Conservation (phyloP, 2,329 filamentous ascomycete genomes). For the Penicillium sp. region DNA sequence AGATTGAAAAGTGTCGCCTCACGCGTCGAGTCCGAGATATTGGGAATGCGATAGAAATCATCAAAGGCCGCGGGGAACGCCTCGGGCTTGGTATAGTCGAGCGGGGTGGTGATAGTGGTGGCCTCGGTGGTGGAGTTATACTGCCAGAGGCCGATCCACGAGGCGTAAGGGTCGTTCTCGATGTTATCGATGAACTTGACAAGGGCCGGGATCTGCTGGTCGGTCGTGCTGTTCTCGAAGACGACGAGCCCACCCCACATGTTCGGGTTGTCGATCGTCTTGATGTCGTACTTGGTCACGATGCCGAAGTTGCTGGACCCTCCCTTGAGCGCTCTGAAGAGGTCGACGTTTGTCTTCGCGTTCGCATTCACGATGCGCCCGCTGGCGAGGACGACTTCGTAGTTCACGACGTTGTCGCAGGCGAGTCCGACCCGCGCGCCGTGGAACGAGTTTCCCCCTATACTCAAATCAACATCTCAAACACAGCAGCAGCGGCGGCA, state of each 20-base stretch:
- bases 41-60: slow-evolving; percentile 13
- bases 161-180: slow-evolving; percentile 27
- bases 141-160: slow-evolving; percentile 48
- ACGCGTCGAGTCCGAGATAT: slow-evolving; percentile 17
- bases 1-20: slow-evolving; percentile 24
- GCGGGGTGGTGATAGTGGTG: slow-evolving; percentile 15
- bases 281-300: slow-evolving; percentile 33
- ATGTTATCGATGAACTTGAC: slow-evolving; percentile 28
- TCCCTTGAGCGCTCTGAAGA: slow-evolving; percentile 60
- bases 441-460: slow-evolving; percentile 57
- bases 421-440: slow-evolving; percentile 54
- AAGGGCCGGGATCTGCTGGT: slow-evolving; percentile 25
- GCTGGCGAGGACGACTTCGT: slow-evolving; percentile 59
- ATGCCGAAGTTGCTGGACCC: slow-evolving; percentile 62
- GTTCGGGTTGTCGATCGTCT: slow-evolving; percentile 20
- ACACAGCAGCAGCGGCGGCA: too few relatives aligned
- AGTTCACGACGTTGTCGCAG: slow-evolving; percentile 55
- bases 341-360: slow-evolving; percentile 49
- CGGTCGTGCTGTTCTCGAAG: slow-evolving; percentile 20
- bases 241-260: slow-evolving; percentile 31
- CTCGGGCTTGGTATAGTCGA: slow-evolving; percentile 16
- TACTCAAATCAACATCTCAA: too few relatives aligned
- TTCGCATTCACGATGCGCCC: slow-evolving; percentile 55
- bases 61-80: slow-evolving; percentile 5
- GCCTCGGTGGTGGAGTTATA: slow-evolving; percentile 26